Percentiles rank a stretch among this genome's conserved stretches.
phyloP scores from a whole-genome alignment of 2,329 filamentous ascomycete genomes.

The Cladosporium colombiae region DNA sequence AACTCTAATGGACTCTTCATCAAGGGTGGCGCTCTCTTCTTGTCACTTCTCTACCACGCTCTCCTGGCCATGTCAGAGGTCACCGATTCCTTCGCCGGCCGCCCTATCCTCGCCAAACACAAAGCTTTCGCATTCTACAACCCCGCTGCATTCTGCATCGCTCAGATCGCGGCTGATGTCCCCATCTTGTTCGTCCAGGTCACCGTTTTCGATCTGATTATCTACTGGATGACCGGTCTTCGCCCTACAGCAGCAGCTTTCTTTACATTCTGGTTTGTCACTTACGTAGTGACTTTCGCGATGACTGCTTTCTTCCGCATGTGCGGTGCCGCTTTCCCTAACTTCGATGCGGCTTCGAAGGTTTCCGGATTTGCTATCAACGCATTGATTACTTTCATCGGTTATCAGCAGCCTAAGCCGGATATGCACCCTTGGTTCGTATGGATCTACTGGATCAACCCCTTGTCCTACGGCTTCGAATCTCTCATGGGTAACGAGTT shows the following conservation, averaged over 20 bases:
- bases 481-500: slow-evolving; percentile 56
- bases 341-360: slow-evolving; percentile 36
- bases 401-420: slow-evolving; percentile 37
- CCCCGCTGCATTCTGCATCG: slow-evolving; percentile 52
- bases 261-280: slow-evolving; percentile 62
- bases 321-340: slow-evolving; percentile 39
- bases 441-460: slow-evolving; percentile 61
- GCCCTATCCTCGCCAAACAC: slow-evolving; percentile 50
- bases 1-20: slow-evolving; percentile 63
- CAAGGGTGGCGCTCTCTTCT: slow-evolving; percentile 65
- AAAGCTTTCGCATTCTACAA: slow-evolving; percentile 43
- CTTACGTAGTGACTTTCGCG: slow-evolving; percentile 48
- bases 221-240: slow-evolving; percentile 67
- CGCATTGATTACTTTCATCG: slow-evolving; percentile 33
- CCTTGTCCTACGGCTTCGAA: slow-evolving; percentile 37
- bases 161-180: slow-evolving; percentile 53
- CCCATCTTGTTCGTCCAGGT: slow-evolving; percentile 61
- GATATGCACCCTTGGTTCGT: slow-evolving; percentile 53
- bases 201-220: slow-evolving; percentile 56
- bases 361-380: slow-evolving; percentile 35
- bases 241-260: slow-evolving; percentile 55
- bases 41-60: slow-evolving; percentile 63
- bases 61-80: slow-evolving; percentile 69
- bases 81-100: slow-evolving; percentile 51
- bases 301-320: slow-evolving; percentile 49